Evolutionary conservation across 2,329 filamentous ascomycete species (phyloP).

Genomic region (Trichoderma citrinoviride): DNA sequence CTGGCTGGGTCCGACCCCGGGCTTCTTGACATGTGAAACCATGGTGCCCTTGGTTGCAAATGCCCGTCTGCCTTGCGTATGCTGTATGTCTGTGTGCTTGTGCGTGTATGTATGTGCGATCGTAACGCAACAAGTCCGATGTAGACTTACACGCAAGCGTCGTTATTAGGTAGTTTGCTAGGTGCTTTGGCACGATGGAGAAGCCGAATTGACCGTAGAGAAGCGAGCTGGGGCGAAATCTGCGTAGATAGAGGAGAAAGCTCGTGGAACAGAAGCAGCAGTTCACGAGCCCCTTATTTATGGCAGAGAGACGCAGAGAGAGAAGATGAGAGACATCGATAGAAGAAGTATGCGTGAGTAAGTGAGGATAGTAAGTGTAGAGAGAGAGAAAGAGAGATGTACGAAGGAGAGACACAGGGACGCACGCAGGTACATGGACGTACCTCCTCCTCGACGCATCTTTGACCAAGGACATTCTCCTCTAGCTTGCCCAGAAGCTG

Average conservation of each 20-base stretch:
- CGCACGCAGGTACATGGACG: no score
- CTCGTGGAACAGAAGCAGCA: not conserved
- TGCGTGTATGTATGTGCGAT: not conserved
- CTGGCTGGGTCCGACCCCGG: no score
- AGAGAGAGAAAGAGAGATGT: not conserved
- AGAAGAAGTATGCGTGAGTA: no score
- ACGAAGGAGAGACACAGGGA: not conserved
- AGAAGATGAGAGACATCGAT: no score
- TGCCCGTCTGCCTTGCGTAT: not conserved
- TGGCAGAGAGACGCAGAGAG: not conserved
- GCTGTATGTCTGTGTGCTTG: not conserved
- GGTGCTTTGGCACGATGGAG: not conserved
- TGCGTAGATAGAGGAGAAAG: not conserved
- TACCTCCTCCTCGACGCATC: no score
- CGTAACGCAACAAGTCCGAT: not conserved
- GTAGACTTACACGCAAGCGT: not conserved
- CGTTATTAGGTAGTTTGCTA: not conserved
- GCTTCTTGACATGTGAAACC: not conserved
- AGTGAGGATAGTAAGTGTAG: no score
- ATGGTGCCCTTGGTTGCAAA: not conserved
- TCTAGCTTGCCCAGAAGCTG: no score
- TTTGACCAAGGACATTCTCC: no score
- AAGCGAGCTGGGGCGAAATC: not conserved
- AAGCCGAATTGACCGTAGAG: not conserved
- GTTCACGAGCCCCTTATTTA: not conserved